A percentile compares a stretch with the other conserved stretches of the same genome.
These are phyloP conservation scores for Steccherinum ochraceum DNA, from an alignment of 768 basidiomycete genomes.

Conservation along the genomic window DNA sequence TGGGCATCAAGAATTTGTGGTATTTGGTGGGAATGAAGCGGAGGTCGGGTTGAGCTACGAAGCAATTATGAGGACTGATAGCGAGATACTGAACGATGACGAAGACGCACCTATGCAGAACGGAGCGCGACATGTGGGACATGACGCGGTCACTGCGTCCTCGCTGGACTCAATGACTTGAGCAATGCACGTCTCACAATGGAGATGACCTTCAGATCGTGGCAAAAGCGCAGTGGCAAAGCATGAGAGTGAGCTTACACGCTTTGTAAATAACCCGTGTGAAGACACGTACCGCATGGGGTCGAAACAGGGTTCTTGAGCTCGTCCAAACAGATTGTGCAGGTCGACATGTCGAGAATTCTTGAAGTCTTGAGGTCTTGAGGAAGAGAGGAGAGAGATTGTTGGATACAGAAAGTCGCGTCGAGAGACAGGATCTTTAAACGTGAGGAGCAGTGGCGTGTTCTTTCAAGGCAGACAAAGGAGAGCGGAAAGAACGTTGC, in stretches of 20 bases:
- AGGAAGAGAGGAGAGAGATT: background rate
- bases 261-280: background rate
- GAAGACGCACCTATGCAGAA: conserved; percentile 21
- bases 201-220: conserved; percentile 26
- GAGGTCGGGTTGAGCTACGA: conserved; percentile 23
- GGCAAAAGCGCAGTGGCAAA: background rate
- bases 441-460: background rate
- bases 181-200: conserved; percentile 24
- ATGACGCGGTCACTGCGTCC: conserved; percentile 22
- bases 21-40: conserved; percentile 43
- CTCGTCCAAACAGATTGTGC: conserved; percentile 25
- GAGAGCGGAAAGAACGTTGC: background rate
- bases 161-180: conserved; percentile 18
- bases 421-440: too few relatives aligned
- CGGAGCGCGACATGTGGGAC: conserved; percentile 24
- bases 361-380: background rate
- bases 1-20: conserved; percentile 39
- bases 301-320: conserved; percentile 23
- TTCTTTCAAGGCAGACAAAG: background rate
- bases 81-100: background rate
- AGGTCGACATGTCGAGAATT: conserved; percentile 10
- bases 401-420: background rate
- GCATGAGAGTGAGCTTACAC: background rate
- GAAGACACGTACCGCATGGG: conserved; percentile 21
- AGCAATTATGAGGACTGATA: conserved; percentile 1